Evolutionary conservation across 2,329 filamentous ascomycete genomes (phyloP), one percentile per base, ranked within the genome.

Genomic region (Calonectria hongkongensis): DNA sequence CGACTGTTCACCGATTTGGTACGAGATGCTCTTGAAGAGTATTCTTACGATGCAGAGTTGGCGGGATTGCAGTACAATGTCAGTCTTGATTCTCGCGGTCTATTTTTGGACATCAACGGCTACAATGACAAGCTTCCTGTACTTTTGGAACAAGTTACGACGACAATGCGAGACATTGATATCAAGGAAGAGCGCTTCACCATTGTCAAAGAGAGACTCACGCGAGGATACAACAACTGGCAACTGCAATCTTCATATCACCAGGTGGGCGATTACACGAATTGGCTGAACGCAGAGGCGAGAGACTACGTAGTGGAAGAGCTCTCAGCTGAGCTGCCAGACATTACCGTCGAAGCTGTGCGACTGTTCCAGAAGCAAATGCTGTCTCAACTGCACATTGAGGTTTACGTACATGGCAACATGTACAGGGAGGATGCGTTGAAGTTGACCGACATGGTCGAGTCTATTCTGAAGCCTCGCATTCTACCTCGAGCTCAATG

Each of bases 91-190:
- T 89, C 90, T 4, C 90, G 92, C 39, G 96, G 96, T 0, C 82
- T 98, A 36, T 92, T 94, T 71, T 86, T 98, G 48, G 92, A 94
- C 16, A 90, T 98, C 4, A 93, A 92, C 33, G 97, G 97, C 0
- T 99, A 98, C 86, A 99, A 98, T 78, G 97, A 99, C 84, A 99
- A 99, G 86, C 92, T 99, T 80, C 88, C 94, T 0, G 95, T 98
- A 0, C 89, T 99, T 28, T 85, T 99, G 58, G 95, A 98, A 81
- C 97, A 98, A 82, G 94, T 98, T 4, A 87, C 98, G 30, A 86
- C 92, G 15, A 95, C 94, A 12, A 94, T 98, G 89, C 92, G 94
- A 64, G 94, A 98, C 79, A 87, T 98, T 6, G 91, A 95, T 45
- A 90, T 98, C 77, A 93, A 92, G 74, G 90, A 94, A n/a, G 95